phyloP scores from a whole-genome alignment of 345 rosid species.

The Syzygium aromaticum region DNA sequence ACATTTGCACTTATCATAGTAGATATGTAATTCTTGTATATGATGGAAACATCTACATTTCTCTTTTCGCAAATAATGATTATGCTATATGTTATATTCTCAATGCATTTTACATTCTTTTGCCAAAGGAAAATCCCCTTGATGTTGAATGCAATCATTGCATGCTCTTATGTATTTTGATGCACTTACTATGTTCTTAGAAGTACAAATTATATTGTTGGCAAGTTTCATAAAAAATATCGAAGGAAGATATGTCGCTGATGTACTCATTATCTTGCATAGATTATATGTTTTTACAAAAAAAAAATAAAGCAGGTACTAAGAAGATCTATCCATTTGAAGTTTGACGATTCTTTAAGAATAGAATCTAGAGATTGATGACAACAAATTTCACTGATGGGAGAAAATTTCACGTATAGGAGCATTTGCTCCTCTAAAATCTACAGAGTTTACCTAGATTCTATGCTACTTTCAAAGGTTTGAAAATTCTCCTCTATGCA shows the following conservation, averaged over 20 bases:
- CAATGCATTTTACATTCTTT: too few species aligned
- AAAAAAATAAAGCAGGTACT: neutral
- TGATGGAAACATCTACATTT: too few species aligned
- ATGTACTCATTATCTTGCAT: neutral
- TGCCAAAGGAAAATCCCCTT: too few species aligned
- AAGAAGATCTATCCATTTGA: neutral
- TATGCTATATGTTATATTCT: too few species aligned
- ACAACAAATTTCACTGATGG: neutral
- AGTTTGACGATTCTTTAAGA: neutral
- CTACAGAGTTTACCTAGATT: too few species aligned
- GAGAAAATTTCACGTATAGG: neutral
- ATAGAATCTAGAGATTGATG: neutral
- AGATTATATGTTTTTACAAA: neutral
- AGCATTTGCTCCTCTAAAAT: neutral
- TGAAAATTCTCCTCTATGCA: neutral
- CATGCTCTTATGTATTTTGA: too few species aligned
- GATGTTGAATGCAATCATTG: too few species aligned
- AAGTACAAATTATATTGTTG: neutral
- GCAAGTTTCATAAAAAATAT: neutral
- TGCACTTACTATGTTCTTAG: too few species aligned
- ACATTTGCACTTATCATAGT: neutral
- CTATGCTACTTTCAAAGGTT: neutral
- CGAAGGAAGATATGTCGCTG: neutral
- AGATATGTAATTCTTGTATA: too few species aligned
- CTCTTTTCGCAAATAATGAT: too few species aligned